These are phyloP conservation scores for Cladosporium velox DNA, from an alignment of 2,329 filamentous ascomycete species.

Conservation along the genomic window DNA sequence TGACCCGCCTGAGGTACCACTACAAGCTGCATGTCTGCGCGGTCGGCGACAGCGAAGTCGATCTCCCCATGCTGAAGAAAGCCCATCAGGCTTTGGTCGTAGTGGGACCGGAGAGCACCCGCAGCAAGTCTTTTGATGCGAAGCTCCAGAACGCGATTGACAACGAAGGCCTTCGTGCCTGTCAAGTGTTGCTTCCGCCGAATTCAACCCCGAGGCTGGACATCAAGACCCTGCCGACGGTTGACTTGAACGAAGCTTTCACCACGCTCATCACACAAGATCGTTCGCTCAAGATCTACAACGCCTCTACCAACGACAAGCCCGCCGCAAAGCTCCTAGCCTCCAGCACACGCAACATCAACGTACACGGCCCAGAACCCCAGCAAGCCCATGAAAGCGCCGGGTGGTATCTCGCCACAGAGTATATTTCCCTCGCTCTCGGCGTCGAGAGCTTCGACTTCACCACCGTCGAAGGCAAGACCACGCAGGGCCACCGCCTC, in stretches of 20 bases:
- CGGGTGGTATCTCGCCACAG: conserved; percentile 57
- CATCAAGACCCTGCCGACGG: not conserved
- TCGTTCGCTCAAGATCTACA: conserved; percentile 25
- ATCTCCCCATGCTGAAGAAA: conserved; percentile 57
- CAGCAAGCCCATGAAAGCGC: conserved; percentile 52
- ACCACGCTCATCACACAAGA: not conserved
- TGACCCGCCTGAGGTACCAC: conserved; percentile 42
- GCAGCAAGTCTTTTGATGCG: conserved; percentile 58
- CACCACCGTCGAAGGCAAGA: conserved; percentile 52
- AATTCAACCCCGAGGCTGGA: conserved; percentile 47
- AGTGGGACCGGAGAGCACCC: conserved; percentile 48
- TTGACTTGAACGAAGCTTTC: not conserved
- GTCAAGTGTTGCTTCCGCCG: conserved; percentile 52
- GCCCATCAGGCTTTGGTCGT: conserved; percentile 60
- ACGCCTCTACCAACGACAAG: conserved; percentile 47
- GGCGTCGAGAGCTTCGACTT: conserved; percentile 55
- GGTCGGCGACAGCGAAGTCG: conserved; percentile 62
- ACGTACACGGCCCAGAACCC: conserved; percentile 48
- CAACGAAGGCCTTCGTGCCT: conserved; percentile 42
- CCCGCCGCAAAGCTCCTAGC: conserved; percentile 53
- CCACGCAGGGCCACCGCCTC: conserved; percentile 48
- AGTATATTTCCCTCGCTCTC: conserved; percentile 51
- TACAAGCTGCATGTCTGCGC: conserved; percentile 51
- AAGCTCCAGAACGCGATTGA: conserved; percentile 48
- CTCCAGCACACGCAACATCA: conserved; percentile 56